Conservation (phyloP, 805 yeast species). For the Groenewaldozyma salmanticensis region DNA sequence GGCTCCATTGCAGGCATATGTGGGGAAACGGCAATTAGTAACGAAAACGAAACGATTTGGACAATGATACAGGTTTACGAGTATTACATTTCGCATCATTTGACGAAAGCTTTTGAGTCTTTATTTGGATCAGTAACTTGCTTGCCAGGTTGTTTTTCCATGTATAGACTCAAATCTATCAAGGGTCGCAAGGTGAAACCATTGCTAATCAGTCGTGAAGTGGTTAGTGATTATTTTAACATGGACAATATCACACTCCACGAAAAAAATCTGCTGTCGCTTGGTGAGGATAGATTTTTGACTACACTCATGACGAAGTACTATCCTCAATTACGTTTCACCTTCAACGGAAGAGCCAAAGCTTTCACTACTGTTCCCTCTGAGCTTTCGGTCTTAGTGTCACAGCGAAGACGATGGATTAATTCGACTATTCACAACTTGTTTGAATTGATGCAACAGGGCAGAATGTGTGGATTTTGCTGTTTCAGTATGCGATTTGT, state of each 20-base stretch:
- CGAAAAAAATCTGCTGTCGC: constrained; percentile 67
- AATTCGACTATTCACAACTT: constrained; percentile 89
- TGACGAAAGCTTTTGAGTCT: constrained; percentile 86
- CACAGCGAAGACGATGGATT: constrained; percentile 96
- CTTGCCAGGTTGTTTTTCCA: constrained; percentile 89
- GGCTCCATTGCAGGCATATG: constrained; percentile 85
- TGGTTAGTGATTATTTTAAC: constrained; percentile 50
- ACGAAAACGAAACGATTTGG: constrained; percentile 76
- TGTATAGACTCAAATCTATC: constrained; percentile 77
- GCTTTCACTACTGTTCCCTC: constrained; percentile 87
- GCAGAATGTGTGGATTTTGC: constrained; percentile 86
- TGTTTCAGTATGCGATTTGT: constrained; percentile 93
- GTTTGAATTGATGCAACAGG: constrained; percentile 74
- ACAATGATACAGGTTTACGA: constrained; percentile 91
- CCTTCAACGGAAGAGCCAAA: constrained; percentile 82
- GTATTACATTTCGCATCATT: constrained; percentile 88
- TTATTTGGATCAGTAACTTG: constrained; percentile 92
- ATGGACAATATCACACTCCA: constrained; percentile 71
- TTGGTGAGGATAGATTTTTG: constrained; percentile 86
- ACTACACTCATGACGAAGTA: constrained; percentile 78
- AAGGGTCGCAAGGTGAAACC: constrained; percentile 41
- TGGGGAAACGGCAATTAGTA: constrained; percentile 88
- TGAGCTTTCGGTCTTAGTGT: constrained; percentile 62
- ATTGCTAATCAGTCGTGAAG: constrained; percentile 44
- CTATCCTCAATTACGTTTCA: constrained; percentile 79